Evolutionary conservation across 768 basidiomycete species (phyloP), one percentile per base, ranked within the genome.

Genomic region (Macrolepiota dolichaula): DNA sequence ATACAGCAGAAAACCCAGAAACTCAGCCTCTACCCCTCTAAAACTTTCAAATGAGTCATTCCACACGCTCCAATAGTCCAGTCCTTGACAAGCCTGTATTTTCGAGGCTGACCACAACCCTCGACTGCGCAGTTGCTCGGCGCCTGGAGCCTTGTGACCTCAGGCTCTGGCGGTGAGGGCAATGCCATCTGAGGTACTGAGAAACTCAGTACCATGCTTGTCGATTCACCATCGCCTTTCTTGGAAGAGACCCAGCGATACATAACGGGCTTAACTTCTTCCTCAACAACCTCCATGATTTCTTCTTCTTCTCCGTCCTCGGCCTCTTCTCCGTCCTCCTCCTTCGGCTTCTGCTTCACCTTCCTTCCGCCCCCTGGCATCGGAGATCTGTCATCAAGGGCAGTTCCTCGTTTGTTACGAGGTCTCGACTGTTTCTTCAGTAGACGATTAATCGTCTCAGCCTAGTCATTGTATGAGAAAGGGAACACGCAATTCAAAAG

Each of bases 401-500:
- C 81, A 15, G 79, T 79, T n/a, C 77, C 81, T 11, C 86, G 83
- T 65, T 84, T 88, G 53, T 79, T 83, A 47, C 83, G 81, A 2
- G 88, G 80, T 10, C 87, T 82, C 17, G 87, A 86, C 69, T 92
- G 91, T 72, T 94, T 94, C 71, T 92, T 92, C 54, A 95, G 81
- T 13, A 95, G 80, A 27, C 93, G 87, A 66, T 94, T 94, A 71
- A 95, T 94, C 0, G 93, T 94, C 67, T 94, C 93, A 24, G 85
- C 85, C 90, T 93, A 66, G 35, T 27, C 37, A 57, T 49, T 17
- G 49, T 12, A 54, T 42, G 32, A 35, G 57, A 51, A 47, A 15
- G 35, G 42, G 25, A 15, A 22, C 40, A 50, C 47, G 27, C 13
- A 47, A 47, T 22, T 13, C 24, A 49, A 25, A 36, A 35, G 50